phyloP scores from a whole-genome alignment of 2,329 filamentous ascomycete genomes.

The Ilyonectria destructans region DNA sequence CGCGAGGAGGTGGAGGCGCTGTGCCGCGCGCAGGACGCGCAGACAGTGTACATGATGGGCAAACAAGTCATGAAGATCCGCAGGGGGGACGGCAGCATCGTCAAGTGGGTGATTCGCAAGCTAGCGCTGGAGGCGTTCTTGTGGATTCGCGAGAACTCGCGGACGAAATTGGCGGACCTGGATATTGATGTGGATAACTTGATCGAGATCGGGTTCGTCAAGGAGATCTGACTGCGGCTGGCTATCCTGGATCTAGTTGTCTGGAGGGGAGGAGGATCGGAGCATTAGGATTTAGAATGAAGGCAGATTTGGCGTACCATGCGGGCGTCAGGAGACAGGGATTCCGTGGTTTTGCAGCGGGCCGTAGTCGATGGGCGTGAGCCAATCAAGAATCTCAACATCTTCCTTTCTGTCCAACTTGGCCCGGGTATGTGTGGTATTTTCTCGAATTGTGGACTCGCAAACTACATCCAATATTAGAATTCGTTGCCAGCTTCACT shows the following conservation, averaged over 20 bases:
- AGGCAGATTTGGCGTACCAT: too few relatives aligned
- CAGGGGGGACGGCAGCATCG: slow-evolving; percentile 60
- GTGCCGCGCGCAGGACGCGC: slow-evolving; percentile 61
- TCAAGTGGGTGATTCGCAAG: slow-evolving; percentile 54
- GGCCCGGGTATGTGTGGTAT: too few relatives aligned
- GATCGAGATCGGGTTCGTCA: slow-evolving; percentile 80
- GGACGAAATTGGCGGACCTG: slow-evolving; percentile 77
- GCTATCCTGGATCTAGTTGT: too few relatives aligned
- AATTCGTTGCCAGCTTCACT: too few relatives aligned
- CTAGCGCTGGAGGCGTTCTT: slow-evolving; percentile 70
- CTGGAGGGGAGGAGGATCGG: too few relatives aligned
- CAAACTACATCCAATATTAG: too few relatives aligned
- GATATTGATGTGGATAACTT: slow-evolving; percentile 66
- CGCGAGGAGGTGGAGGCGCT: slow-evolving; percentile 62
- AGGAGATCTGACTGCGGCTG: slow-evolving; percentile 67
- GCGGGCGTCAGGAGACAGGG: too few relatives aligned
- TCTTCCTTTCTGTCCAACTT: too few relatives aligned
- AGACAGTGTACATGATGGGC: slow-evolving; percentile 72
- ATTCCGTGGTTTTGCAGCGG: too few relatives aligned
- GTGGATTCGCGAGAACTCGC: slow-evolving; percentile 77
- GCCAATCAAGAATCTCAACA: too few relatives aligned
- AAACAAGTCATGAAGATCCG: slow-evolving; percentile 71
- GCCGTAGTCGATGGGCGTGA: too few relatives aligned
- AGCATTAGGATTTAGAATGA: too few relatives aligned
- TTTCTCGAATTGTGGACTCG: not conserved